Evolutionary conservation across 1,139 yeast genomes (phyloP).

Genomic region (Diutina catenulata): DNA sequence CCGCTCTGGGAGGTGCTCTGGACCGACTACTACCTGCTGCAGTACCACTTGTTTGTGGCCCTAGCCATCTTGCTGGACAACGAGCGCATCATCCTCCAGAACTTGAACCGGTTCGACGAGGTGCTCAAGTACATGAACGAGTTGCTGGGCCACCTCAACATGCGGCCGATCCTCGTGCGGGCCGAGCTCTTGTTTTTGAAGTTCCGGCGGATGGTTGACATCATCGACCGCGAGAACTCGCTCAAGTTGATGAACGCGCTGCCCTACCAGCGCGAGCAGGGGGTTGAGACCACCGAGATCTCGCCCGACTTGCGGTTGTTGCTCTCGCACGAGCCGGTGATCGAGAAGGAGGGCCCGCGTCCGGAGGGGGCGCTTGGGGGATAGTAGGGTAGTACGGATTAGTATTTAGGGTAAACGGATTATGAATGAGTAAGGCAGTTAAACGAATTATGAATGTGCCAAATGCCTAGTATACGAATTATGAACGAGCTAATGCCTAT

Average conservation of each 20-base stretch:
- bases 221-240: slow-evolving; percentile 52
- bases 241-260: slow-evolving; percentile 9
- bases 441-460: too few species aligned
- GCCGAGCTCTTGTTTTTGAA: slow-evolving; percentile 74
- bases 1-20: slow-evolving; percentile 84
- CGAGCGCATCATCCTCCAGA: slow-evolving; percentile 64
- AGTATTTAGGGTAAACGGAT: too few species aligned
- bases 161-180: slow-evolving; percentile 64
- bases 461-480: too few species aligned
- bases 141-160: slow-evolving; percentile 60
- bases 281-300: neutral
- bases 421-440: too few species aligned
- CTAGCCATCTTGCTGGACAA: slow-evolving; percentile 80
- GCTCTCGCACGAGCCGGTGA: slow-evolving; percentile 45
- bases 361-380: slow-evolving; percentile 41
- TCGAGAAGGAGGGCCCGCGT: slow-evolving; percentile 51
- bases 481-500: too few species aligned
- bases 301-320: slow-evolving; percentile 46
- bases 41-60: slow-evolving; percentile 79
- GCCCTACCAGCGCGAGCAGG: neutral
- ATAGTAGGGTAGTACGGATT: slow-evolving; percentile 10
- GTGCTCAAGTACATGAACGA: slow-evolving; percentile 90
- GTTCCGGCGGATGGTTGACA: slow-evolving; percentile 66
- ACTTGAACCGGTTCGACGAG: slow-evolving; percentile 74
- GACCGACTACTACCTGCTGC: slow-evolving; percentile 79